Evolutionary conservation across 2,329 filamentous ascomycete genomes (phyloP), one percentile per base, ranked within the genome.

Genomic region (Cyclaneusma minus): DNA sequence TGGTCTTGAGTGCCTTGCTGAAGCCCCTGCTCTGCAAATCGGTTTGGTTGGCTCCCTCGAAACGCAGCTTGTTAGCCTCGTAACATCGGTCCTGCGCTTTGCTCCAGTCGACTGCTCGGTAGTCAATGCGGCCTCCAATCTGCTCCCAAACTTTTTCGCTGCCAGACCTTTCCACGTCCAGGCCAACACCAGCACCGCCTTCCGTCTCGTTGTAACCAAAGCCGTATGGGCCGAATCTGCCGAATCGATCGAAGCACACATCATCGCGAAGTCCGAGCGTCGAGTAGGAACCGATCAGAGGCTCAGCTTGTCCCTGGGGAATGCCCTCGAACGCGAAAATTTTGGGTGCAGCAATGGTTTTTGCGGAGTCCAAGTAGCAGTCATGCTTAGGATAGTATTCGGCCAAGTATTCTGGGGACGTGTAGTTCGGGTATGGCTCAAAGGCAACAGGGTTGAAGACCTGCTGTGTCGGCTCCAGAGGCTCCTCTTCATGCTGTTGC

Each of bases 161-260:
- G 57, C 76, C 81, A 12, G 78, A 64, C 17, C 59, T 57, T 38
- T 89, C 80, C 1, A 71, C 72, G 20, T 82, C 79, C 29, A 79
- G 60, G n/a, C 70, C 70, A 29, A 84, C 70, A 14, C 67, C 69
- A 1, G 68, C 52, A 13, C 84, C 84, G 9, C 84, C 84, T 35
- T 69, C 66, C 29, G 70, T 66, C 32, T 66, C 62, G 40, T 66
- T 69, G 50, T 92, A 92, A n/a, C 84, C 84, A 21, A 84, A 57
- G 0, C 84, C 84, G 43, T 93, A 93, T 0, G 83, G 77, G 0
- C 82, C 84, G 19, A 87, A 68, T 24, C 84, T 68, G 11, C 82
- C 80, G 44, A 83, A 91, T 5, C 84, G 68, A 43, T 93, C 84
- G 46, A 91, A 92, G 52, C 84, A 93, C 9, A 91, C 59, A 40